A percentile compares a stretch with the other conserved stretches of the same genome.
Evolutionary conservation across 2,329 filamentous ascomycete genomes (phyloP).

Genomic region (Aureobasidium sp.): DNA sequence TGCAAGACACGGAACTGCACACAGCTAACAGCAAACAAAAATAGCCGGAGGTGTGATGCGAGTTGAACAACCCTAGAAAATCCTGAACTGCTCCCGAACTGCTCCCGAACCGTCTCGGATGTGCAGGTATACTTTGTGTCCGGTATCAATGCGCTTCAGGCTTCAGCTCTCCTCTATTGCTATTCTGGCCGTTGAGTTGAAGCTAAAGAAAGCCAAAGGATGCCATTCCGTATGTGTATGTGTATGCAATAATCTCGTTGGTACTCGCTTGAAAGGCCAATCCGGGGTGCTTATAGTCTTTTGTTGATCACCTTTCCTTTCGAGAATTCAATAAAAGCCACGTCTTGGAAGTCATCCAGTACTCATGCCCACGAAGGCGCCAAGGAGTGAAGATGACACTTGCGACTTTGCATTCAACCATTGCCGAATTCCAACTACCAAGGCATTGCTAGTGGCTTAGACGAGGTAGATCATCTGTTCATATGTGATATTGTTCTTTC

Average conservation of each 20-base stretch:
- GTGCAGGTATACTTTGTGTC: neutral
- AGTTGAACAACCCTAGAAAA: neutral
- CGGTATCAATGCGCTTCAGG: neutral
- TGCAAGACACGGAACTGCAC: neutral
- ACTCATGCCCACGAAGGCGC: neutral
- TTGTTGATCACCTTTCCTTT: neutral
- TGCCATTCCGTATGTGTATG: no score
- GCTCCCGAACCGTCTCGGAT: neutral
- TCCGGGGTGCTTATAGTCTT: neutral
- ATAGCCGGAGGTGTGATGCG: no score
- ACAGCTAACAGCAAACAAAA: neutral
- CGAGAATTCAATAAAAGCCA: conserved; percentile 5
- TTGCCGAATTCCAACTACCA: neutral
- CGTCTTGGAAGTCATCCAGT: neutral
- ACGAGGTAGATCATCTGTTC: neutral
- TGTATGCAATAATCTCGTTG: neutral
- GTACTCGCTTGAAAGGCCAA: neutral
- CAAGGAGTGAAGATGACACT: neutral
- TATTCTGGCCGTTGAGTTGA: neutral
- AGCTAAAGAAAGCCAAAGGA: neutral
- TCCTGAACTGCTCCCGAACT: no score
- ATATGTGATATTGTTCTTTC: neutral
- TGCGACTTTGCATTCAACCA: neutral
- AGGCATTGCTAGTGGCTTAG: neutral
- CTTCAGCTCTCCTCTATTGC: neutral